Conservation (phyloP, 2,329 filamentous ascomycete species). For the Coleophoma eucalyptorum region DNA sequence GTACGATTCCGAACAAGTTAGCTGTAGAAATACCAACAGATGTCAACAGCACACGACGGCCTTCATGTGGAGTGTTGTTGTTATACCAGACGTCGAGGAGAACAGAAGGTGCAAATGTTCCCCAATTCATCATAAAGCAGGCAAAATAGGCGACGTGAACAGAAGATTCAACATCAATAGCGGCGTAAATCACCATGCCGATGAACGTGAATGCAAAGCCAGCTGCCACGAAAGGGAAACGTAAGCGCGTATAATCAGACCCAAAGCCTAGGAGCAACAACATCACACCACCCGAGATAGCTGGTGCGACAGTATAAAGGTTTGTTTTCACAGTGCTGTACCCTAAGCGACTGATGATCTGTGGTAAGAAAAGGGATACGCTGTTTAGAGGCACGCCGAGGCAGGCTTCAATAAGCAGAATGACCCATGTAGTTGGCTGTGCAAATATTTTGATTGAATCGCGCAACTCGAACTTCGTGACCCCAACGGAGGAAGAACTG, state of each 20-base stretch:
- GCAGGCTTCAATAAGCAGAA: slow-evolving; percentile 48
- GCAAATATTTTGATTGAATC: slow-evolving; percentile 46
- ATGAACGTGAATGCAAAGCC: slow-evolving; percentile 69
- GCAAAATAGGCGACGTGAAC: slow-evolving; percentile 56
- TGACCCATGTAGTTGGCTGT: slow-evolving; percentile 31
- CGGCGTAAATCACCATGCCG: slow-evolving; percentile 73
- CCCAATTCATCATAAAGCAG: slow-evolving; percentile 60
- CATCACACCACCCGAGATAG: slow-evolving; percentile 67
- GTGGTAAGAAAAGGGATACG: slow-evolving; percentile 46
- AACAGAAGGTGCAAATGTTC: slow-evolving; percentile 10
- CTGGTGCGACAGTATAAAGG: slow-evolving; percentile 74
- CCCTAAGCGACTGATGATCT: slow-evolving; percentile 44
- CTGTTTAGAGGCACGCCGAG: slow-evolving; percentile 51
- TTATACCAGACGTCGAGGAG: slow-evolving; percentile 36
- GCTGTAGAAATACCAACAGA: slow-evolving; percentile 55
- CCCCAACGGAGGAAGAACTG: slow-evolving; percentile 60
- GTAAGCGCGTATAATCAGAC: slow-evolving; percentile 45
- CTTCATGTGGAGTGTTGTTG: slow-evolving; percentile 60
- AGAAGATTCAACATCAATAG: slow-evolving; percentile 49
- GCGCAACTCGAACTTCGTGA: slow-evolving; percentile 42
- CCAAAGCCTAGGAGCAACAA: slow-evolving; percentile 66
- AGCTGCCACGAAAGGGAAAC: slow-evolving; percentile 63
- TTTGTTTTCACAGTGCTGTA: slow-evolving; percentile 56
- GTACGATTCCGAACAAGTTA: slow-evolving; percentile 64
- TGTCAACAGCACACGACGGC: slow-evolving; percentile 53